Evolutionary conservation across 2,329 filamentous ascomycete genomes (phyloP), one percentile per base, ranked within the genome.

Genomic region (Penicillium polonicum): DNA sequence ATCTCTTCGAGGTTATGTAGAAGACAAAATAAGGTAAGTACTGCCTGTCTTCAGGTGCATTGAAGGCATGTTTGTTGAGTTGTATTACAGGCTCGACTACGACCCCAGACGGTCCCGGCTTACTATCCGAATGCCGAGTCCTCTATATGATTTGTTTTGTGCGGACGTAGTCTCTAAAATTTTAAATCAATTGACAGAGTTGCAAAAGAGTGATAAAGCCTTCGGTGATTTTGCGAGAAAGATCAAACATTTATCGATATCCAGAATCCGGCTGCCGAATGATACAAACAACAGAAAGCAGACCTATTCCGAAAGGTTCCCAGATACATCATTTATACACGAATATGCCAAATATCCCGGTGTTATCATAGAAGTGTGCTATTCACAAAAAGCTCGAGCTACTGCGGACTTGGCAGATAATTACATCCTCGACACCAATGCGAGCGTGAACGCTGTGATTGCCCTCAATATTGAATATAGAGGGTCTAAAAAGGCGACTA

Each of bases 361-460:
- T 51, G 41, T 57, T 19, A 57, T 57, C 7, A 48, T 57, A 31
- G 55, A 57, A 31, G 48, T 57, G 48, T 57, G 48, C 48, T 57
- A 57, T 57, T 43, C 48, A 19, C 35, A 52, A 48, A 57, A 52
- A 43, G 3, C 6, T 46, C 55, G 55, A 19, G 19, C n/a, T 57
- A 27, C 31, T 52, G 17, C 56, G 29, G 21, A 58, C 51, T 49
- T 58, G 10, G 56, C 51, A 12, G 49, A 58, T 35, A 33, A 58
- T 10, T 55, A 58, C 2, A 55, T 55, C 25, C 41, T 58, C 9
- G 36, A 58, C 33, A 58, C 51, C 9, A 25, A 58, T 58, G 31
- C 17, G 23, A 58, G 17, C 17, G 55, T 54, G 38, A 58, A 58
- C 9, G 35, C 31, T 21, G 31, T 58, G 29, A 31, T 58, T 58